A percentile compares a stretch with the other conserved stretches of the same genome.
Evolutionary conservation across 768 basidiomycete genomes (phyloP).

Genomic region (Botryobasidium botryosum): DNA sequence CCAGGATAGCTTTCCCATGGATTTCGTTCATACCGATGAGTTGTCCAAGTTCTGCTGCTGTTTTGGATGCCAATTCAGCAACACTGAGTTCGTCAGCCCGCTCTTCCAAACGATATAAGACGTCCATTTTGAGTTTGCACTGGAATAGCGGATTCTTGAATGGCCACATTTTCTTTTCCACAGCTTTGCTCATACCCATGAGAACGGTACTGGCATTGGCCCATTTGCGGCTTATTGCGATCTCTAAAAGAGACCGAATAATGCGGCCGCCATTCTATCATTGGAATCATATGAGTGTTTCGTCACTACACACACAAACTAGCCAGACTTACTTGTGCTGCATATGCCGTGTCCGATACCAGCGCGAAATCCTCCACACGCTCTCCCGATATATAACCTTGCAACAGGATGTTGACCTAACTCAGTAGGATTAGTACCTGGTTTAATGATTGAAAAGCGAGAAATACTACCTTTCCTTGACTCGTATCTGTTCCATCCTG

Average conservation of each 20-base stretch:
- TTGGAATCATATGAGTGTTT: neutral
- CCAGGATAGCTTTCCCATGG: conserved; percentile 63
- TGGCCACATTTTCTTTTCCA: conserved; percentile 88
- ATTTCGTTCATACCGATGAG: conserved; percentile 72
- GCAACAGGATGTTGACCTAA: conserved; percentile 91
- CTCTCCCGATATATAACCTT: conserved; percentile 69
- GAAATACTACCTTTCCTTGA: conserved; percentile 71
- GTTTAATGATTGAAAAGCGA: too few species aligned
- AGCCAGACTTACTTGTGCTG: conserved; percentile 41
- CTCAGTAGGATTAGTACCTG: too few species aligned
- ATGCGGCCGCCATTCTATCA: conserved; percentile 73
- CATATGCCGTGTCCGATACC: conserved; percentile 88
- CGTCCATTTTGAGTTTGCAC: conserved; percentile 57
- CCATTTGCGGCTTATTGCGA: conserved; percentile 86
- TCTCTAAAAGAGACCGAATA: conserved; percentile 84
- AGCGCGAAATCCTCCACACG: conserved; percentile 89
- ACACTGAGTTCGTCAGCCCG: conserved; percentile 73
- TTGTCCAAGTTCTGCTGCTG: conserved; percentile 52
- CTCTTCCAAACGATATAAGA: conserved; percentile 56
- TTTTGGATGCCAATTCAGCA: conserved; percentile 49
- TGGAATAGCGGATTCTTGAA: conserved; percentile 84
- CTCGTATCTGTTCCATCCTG: conserved; percentile 50
- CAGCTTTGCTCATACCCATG: conserved; percentile 81
- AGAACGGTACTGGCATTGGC: conserved; percentile 64
- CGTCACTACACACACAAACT: neutral